phyloP scores from a whole-genome alignment of 495 filamentous ascomycete species.

The Neurospora hispaniola region DNA sequence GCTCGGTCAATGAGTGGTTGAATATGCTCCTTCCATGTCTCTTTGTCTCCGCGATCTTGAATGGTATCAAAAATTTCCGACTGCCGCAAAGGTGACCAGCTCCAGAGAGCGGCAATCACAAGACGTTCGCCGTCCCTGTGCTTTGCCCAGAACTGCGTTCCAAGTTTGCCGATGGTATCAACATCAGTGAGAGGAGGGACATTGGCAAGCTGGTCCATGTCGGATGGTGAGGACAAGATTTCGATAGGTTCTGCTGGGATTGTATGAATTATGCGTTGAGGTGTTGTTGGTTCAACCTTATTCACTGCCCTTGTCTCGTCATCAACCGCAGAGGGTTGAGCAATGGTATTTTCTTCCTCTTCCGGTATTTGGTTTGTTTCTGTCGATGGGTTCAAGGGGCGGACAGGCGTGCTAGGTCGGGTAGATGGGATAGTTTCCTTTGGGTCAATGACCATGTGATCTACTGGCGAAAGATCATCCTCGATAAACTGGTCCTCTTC shows the following conservation, averaged over 20 bases:
- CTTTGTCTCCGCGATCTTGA: neutral
- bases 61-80: constrained; percentile 2
- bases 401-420: neutral
- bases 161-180: constrained; percentile 10
- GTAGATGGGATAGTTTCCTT: neutral
- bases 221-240: constrained; percentile 8
- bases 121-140: constrained; percentile 15
- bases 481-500: constrained; percentile 35
- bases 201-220: neutral
- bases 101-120: constrained; percentile 12
- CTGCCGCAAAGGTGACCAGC: neutral
- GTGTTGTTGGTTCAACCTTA: constrained; percentile 1
- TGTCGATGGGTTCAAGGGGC: neutral
- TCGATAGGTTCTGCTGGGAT: constrained; percentile 3
- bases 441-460: neutral
- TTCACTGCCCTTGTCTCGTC: neutral
- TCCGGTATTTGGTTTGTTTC: neutral
- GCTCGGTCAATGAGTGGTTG: constrained; percentile 1
- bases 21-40: constrained; percentile 15
- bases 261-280: neutral
- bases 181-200: constrained; percentile 6
- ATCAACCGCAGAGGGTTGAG: neutral
- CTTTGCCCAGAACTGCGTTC: constrained; percentile 13
- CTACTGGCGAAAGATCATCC: constrained; percentile 10
- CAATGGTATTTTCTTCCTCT: neutral